phyloP scores from a whole-genome alignment of 345 rosid species.

The Eucalyptus rudis region DNA sequence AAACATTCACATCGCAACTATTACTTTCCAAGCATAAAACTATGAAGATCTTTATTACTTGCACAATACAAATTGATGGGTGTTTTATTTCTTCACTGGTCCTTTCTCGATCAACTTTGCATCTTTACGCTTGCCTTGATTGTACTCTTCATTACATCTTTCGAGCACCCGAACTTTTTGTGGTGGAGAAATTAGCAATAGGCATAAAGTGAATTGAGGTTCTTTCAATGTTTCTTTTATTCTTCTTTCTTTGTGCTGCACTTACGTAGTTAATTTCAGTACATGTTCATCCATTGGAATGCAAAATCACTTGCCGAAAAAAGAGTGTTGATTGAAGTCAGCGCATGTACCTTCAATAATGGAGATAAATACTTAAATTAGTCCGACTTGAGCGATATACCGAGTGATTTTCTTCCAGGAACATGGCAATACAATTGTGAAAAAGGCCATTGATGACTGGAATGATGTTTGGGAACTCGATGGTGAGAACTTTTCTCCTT shows the following conservation, averaged over 20 bases:
- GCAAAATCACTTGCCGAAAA: no score
- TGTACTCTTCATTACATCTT: neutral
- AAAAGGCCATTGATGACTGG: neutral
- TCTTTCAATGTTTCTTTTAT: no score
- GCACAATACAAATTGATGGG: neutral
- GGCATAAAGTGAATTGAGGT: neutral
- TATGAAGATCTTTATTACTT: no score
- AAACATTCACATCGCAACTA: neutral
- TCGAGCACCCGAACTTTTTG: neutral
- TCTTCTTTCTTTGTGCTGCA: no score
- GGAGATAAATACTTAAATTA: no score
- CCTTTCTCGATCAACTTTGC: no score
- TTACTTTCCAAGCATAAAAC: neutral
- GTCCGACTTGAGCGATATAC: no score
- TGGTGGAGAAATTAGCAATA: neutral
- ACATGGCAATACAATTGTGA: neutral
- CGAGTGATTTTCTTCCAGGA: neutral
- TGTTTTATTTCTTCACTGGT: neutral
- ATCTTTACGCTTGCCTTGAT: no score
- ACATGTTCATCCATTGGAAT: no score
- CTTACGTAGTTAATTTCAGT: fast-evolving
- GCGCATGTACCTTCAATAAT: fast-evolving
- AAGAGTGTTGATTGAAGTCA: no score
- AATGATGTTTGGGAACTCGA: fast-evolving
- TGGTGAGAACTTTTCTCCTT: neutral